Conservation (phyloP, 1,139 yeast genomes). For the Tardiomyces blankii region DNA sequence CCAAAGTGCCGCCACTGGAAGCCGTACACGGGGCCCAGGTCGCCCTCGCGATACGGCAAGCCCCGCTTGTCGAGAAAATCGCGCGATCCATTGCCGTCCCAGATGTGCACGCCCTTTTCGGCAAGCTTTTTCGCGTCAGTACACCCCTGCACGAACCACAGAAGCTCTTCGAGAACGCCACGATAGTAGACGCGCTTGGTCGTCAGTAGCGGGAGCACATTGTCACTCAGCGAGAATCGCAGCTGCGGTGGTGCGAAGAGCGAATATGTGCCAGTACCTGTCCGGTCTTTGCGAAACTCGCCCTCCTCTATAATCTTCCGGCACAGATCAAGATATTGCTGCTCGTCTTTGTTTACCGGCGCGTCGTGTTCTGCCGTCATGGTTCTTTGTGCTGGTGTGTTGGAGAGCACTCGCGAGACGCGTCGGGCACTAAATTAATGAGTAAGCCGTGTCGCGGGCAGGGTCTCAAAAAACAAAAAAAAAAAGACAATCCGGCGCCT, state of each 20-base stretch:
- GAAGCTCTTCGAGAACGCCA: conserved; percentile 77
- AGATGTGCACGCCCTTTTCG: conserved; percentile 80
- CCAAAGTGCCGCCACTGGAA: conserved; percentile 99
- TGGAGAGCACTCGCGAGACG: too few species aligned
- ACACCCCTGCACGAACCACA: conserved; percentile 88
- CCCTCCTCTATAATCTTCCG: conserved; percentile 67
- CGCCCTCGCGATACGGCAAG: conserved; percentile 73
- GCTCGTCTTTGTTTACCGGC: conserved; percentile 34
- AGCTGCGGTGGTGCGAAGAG: conserved; percentile 94
- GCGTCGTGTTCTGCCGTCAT: too few species aligned
- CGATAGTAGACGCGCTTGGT: conserved; percentile 87
- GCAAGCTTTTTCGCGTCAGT: conserved; percentile 76
- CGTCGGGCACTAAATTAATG: too few species aligned
- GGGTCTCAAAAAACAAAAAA: too few species aligned
- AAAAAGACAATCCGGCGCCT: too few species aligned
- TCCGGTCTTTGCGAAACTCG: conserved; percentile 85
- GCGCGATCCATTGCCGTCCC: conserved; percentile 99
- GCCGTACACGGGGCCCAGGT: conserved; percentile 96
- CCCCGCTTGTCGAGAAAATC: conserved; percentile 83
- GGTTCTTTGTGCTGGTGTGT: too few species aligned
- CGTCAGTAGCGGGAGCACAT: conserved; percentile 75
- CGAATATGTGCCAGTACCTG: conserved; percentile 92
- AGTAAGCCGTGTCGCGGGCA: too few species aligned
- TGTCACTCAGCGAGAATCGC: conserved; percentile 64
- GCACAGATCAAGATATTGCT: conserved; percentile 78